Conservation (phyloP, 192 early-diverging fungal genomes). For the Backusella tuberculispora region DNA sequence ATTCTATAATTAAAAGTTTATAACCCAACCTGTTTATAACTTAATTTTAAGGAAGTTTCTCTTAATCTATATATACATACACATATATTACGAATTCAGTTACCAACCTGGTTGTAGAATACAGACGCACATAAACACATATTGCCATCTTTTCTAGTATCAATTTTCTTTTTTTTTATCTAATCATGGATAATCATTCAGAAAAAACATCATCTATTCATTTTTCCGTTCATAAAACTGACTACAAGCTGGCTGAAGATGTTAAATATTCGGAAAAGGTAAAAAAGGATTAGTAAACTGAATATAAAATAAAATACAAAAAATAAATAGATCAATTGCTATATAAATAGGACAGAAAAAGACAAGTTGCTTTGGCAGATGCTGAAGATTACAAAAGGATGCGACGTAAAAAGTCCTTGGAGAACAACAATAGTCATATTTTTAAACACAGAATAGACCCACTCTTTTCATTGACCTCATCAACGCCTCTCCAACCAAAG, state of each 20-base stretch:
- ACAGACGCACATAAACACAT: no score
- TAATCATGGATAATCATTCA: not conserved
- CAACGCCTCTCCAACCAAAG: not conserved
- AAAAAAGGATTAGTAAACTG: not conserved
- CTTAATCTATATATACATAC: no score
- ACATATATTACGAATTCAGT: no score
- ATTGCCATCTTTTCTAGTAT: no score
- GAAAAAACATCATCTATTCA: not conserved
- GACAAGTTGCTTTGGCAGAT: not conserved
- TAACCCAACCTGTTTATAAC: no score
- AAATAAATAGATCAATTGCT: not conserved
- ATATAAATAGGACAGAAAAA: not conserved
- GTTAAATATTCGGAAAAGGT: constrained; percentile 5
- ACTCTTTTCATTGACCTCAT: not conserved
- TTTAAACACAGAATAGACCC: not conserved
- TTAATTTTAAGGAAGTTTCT: no score
- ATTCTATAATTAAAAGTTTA: no score
- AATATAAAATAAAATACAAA: not conserved
- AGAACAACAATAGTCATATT: not conserved
- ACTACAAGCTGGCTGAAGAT: not conserved
- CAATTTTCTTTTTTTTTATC: no score
- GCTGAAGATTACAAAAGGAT: constrained; percentile 1
- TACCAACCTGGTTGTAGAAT: no score
- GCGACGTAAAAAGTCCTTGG: not conserved
- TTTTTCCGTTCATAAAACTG: not conserved